Conservation (phyloP, 2,329 filamentous ascomycete species). For the Microdochium bolleyi region DNA sequence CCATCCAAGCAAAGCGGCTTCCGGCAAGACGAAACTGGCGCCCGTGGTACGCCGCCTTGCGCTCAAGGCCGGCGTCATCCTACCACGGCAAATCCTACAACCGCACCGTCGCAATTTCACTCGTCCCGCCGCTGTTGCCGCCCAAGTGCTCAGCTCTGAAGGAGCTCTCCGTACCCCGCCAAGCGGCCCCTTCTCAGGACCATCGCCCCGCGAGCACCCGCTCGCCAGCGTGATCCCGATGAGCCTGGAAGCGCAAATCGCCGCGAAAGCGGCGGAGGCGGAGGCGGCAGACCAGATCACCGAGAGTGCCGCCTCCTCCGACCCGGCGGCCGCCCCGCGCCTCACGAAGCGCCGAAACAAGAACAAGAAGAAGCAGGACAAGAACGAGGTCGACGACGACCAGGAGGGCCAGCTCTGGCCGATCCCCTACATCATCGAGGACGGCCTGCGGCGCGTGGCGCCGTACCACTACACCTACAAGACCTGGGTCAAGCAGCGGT, state of each 20-base stretch:
- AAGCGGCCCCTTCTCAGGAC: too few species aligned
- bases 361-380: slow-evolving; percentile 4
- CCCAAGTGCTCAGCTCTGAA: too few species aligned
- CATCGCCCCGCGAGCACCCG: not conserved
- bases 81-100: too few species aligned
- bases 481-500: slow-evolving; percentile 88
- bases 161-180: too few species aligned
- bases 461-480: slow-evolving; percentile 95
- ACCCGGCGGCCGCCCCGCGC: not conserved
- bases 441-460: slow-evolving; percentile 71
- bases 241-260: not conserved
- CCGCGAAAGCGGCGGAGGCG: not conserved
- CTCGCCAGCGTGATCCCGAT: not conserved
- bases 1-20: too few species aligned
- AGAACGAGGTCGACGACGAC: slow-evolving; percentile 8
- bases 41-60: too few species aligned
- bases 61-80: too few species aligned
- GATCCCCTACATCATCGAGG: slow-evolving; percentile 73
- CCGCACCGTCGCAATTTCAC: too few species aligned
- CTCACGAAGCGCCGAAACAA: slow-evolving; percentile 2
- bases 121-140: too few species aligned
- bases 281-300: not conserved
- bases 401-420: slow-evolving; percentile 35
- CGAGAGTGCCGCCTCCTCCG: not conserved
- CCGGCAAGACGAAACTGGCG: too few species aligned